A percentile compares a stretch with the other conserved stretches of the same genome.
phyloP scores from a whole-genome alignment of 2,329 filamentous ascomycete genomes.

The Penicillium hesseltinei region DNA sequence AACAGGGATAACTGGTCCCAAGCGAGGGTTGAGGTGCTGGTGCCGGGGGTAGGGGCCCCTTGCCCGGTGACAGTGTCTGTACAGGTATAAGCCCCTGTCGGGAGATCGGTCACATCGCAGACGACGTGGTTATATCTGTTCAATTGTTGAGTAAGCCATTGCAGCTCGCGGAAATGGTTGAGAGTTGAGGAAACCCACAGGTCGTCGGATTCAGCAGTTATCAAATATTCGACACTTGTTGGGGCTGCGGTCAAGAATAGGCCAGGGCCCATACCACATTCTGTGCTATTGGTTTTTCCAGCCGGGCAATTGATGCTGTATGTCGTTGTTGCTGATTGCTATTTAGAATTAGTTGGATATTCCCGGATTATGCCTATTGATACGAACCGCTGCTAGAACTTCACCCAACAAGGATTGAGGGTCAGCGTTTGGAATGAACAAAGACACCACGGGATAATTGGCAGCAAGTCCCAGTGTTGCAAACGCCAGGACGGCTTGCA shows the following conservation, averaged over 20 bases:
- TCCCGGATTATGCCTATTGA: neutral
- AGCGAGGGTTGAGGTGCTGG: constrained; percentile 8
- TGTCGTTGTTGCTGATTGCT: constrained; percentile 28
- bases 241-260: constrained; percentile 22
- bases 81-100: constrained; percentile 22
- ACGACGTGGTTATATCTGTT: constrained; percentile 14
- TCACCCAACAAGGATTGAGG: constrained; percentile 27
- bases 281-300: constrained; percentile 20
- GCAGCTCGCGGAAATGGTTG: neutral
- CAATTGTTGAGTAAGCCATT: neutral
- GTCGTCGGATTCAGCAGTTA: constrained; percentile 3
- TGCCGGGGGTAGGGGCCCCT: constrained; percentile 16
- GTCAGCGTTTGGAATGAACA: constrained; percentile 26
- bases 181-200: constrained; percentile 7
- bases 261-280: constrained; percentile 31
- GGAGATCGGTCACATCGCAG: constrained; percentile 21
- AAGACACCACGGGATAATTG: constrained; percentile 22
- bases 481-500: constrained; percentile 17
- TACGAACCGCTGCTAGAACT: constrained; percentile 25
- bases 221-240: constrained; percentile 10
- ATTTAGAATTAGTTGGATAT: neutral
- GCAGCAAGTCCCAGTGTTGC: constrained; percentile 20
- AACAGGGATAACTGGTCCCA: constrained; percentile 11
- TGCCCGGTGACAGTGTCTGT: constrained; percentile 14
- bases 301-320: constrained; percentile 27